A percentile compares a stretch with the other conserved stretches of the same genome.
Conservation (phyloP, 192 early-diverging fungal species). For the Chytriomyces hyalinus region DNA sequence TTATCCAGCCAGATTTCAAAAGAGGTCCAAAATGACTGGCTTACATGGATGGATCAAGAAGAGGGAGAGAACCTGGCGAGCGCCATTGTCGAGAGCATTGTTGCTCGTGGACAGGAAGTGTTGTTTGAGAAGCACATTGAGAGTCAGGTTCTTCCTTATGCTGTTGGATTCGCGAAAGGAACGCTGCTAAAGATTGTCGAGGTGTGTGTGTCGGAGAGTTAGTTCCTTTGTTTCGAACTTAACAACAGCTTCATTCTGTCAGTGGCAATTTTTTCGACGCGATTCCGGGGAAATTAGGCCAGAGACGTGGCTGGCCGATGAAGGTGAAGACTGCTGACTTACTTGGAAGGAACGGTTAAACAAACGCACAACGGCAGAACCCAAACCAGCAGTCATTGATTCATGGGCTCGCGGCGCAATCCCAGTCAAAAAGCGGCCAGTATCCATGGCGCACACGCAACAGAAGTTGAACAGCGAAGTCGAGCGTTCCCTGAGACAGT, state of each 20-base stretch:
- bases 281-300: conserved; percentile 52
- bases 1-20: not conserved
- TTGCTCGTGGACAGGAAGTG: conserved; percentile 53
- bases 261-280: conserved; percentile 59
- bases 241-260: not conserved
- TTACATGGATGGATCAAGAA: conserved; percentile 46
- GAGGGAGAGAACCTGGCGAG: conserved; percentile 55
- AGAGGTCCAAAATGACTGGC: conserved; percentile 49
- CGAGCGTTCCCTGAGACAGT: too few relatives aligned
- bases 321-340: conserved; percentile 36
- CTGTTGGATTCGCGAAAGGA: conserved; percentile 56
- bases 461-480: not conserved
- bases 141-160: conserved; percentile 61
- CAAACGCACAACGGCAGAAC: conserved; percentile 40
- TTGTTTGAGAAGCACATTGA: conserved; percentile 67
- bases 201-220: conserved; percentile 25
- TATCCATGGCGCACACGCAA: conserved; percentile 1
- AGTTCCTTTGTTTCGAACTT: conserved; percentile 18
- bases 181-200: conserved; percentile 50
- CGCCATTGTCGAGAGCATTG: conserved; percentile 53
- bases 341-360: not conserved
- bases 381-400: conserved; percentile 45
- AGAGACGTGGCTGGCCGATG: conserved; percentile 56
- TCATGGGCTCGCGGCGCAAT: conserved; percentile 56
- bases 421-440: conserved; percentile 40